Conservation (phyloP, 2,329 filamentous ascomycete genomes). For the Talaromyces piceae region DNA sequence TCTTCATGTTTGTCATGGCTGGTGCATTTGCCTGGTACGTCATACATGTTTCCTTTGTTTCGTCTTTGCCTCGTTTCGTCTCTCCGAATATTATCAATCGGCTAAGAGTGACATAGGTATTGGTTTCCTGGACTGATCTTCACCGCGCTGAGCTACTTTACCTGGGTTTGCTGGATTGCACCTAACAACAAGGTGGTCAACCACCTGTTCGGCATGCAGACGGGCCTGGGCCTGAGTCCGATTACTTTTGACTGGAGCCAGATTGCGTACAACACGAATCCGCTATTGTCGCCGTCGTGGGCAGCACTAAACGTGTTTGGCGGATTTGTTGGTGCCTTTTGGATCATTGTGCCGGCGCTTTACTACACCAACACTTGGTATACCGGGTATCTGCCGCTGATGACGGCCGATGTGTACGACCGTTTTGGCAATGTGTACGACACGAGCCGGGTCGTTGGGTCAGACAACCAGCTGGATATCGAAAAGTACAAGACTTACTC, state of each 20-base stretch:
- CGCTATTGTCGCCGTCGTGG: slow-evolving; percentile 25
- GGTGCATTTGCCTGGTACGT: slow-evolving; percentile 20
- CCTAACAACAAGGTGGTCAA: slow-evolving; percentile 42
- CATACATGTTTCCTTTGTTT: not conserved
- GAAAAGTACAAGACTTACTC: slow-evolving; percentile 57
- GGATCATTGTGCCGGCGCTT: slow-evolving; percentile 24
- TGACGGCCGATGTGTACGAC: slow-evolving; percentile 52
- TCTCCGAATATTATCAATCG: not conserved
- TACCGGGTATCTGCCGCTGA: slow-evolving; percentile 52
- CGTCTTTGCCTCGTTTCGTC: not conserved
- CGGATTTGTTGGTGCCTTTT: slow-evolving; percentile 20
- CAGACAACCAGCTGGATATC: slow-evolving; percentile 48
- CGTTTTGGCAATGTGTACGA: slow-evolving; percentile 54
- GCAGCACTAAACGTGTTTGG: slow-evolving; percentile 28
- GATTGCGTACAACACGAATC: slow-evolving; percentile 26
- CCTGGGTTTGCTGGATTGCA: slow-evolving; percentile 44
- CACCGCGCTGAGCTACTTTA: slow-evolving; percentile 43
- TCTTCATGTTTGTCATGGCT: slow-evolving; percentile 28
- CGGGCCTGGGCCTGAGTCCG: slow-evolving; percentile 22
- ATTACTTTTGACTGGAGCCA: slow-evolving; percentile 30
- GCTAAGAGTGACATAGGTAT: slow-evolving; percentile 30
- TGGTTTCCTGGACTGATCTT: slow-evolving; percentile 48
- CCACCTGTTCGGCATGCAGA: slow-evolving; percentile 38
- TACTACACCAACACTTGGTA: slow-evolving; percentile 45
- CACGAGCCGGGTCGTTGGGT: slow-evolving; percentile 49